phyloP scores from a whole-genome alignment of 2,329 filamentous ascomycete genomes.

The Corynespora cassiicola region DNA sequence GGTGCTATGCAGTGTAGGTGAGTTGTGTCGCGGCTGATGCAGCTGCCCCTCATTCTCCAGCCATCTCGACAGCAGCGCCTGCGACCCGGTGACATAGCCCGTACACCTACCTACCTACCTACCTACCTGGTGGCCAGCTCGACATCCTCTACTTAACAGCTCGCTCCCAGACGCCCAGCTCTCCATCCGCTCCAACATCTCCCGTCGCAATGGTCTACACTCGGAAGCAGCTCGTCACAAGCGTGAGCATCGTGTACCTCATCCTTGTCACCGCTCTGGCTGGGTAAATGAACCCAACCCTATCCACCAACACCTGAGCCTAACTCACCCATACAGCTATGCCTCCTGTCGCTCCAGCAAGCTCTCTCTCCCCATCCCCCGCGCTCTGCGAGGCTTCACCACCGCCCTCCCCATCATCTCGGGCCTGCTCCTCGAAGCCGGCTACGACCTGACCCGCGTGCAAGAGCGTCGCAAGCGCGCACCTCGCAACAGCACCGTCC shows the following conservation, averaged over 20 bases:
- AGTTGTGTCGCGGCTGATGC: too few species aligned
- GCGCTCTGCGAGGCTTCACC: conserved; percentile 48
- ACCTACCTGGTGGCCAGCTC: too few species aligned
- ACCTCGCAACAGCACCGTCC: conserved; percentile 40
- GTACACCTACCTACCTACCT: too few species aligned
- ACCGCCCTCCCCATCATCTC: conserved; percentile 51
- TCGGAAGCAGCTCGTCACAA: conserved; percentile 47
- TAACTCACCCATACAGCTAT: conserved; percentile 30
- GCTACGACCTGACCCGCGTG: conserved; percentile 42
- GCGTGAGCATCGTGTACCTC: conserved; percentile 49
- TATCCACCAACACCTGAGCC: not conserved
- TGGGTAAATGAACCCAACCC: conserved; percentile 31
- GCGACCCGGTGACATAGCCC: too few species aligned
- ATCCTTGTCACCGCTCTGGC: conserved; percentile 48
- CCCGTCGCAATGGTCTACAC: conserved; percentile 44
- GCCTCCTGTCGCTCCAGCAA: conserved; percentile 34
- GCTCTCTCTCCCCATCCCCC: conserved; percentile 51
- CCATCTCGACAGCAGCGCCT: too few species aligned
- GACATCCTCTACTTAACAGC: too few species aligned
- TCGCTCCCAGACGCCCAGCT: too few species aligned
- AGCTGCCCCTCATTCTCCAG: too few species aligned
- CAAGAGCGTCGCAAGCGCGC: conserved; percentile 35
- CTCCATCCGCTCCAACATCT: too few species aligned
- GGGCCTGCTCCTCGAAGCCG: conserved; percentile 50
- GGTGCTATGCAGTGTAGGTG: too few species aligned